Base-by-base conservation (phyloP, 73 alveolate genomes). In the Blepharisma japonicum region DNA sequence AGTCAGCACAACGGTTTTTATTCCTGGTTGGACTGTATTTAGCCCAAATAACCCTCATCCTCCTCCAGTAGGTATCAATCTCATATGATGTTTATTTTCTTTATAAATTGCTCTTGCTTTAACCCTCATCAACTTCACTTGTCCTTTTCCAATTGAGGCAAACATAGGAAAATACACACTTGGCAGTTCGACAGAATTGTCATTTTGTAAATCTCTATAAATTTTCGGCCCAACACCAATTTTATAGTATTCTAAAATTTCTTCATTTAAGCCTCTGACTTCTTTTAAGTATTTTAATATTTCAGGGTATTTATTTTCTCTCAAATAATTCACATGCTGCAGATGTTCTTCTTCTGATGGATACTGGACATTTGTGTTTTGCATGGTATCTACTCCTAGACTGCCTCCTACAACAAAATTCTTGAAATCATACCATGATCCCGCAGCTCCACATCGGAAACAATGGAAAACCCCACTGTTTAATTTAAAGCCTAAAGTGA, bases 391-490 rank as follows among this genome's bases (percentile, higher is more conserved):
- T 2, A 82, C 53, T 79, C n/a, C 55, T 27, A 48, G 32, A 14
- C 70, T 80, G 11, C 45, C 76, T 50, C 83, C 80, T 32, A 68
- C 45, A 42, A 90, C 66, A 49, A 47, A 68, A 32, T 89, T 86
- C 81, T 86, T 93, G 71, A 93, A 88, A 56, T 89, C 94, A 77
- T 55, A 89, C 98, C 98, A 93, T 6, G 89, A 81, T 18, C 98
- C 98, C 27, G 68, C 67, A 6, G 68, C 79, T 6, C 87, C 87
- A 68, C 98, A 93, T 81, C 98, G 78, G 76, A 91, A 93, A 80
- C 98, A 93, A 78, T 91, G 82, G 56, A 67, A 93, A 53, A 86
- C 78, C 4, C 98, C 98, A n/a, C 82, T 79, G 21, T 47, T 23
- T 5, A 18, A 7, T 45, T 93, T 79, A 6, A 93, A 84, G 39